Percentiles rank a stretch among this genome's conserved stretches.
Evolutionary conservation across 306 rosid species (phyloP).

Genomic region (Prunus campanulata): DNA sequence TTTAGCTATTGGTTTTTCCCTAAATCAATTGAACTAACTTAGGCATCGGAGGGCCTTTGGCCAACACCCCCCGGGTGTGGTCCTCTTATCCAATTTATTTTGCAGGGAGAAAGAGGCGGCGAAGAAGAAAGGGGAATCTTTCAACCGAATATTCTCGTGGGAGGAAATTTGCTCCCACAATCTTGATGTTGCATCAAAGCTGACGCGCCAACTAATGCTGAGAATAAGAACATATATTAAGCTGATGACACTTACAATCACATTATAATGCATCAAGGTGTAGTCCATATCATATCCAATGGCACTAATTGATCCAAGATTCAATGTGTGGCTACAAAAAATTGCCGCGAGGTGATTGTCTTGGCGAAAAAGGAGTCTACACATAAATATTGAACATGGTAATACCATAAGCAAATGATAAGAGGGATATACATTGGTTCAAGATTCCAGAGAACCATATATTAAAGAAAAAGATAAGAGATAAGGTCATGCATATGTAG

Average conservation of each 20-base stretch:
- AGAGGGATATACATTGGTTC: neutral
- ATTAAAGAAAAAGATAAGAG: neutral
- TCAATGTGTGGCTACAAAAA: conserved; percentile 92
- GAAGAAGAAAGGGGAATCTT: too few species aligned
- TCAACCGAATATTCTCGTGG: too few species aligned
- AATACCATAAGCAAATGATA: neutral
- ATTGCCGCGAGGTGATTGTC: conserved; percentile 78
- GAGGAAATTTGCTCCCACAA: too few species aligned
- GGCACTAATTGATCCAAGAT: conserved; percentile 90
- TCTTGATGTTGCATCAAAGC: neutral
- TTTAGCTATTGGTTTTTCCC: too few species aligned
- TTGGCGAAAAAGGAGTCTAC: conserved; percentile 78
- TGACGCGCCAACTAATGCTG: neutral
- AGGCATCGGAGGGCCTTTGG: too few species aligned
- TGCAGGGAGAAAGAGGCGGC: too few species aligned
- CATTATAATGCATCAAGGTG: conserved; percentile 90
- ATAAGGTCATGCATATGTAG: neutral
- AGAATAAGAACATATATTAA: neutral
- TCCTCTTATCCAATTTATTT: too few species aligned
- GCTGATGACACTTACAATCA: conserved; percentile 56
- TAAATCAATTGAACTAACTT: too few species aligned
- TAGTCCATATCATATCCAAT: conserved; percentile 99
- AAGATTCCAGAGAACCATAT: neutral
- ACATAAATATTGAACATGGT: conserved; percentile 19
- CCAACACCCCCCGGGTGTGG: too few species aligned